Evolutionary conservation across 2,329 filamentous ascomycete genomes (phyloP).

Genomic region (Fusarium robinianum): DNA sequence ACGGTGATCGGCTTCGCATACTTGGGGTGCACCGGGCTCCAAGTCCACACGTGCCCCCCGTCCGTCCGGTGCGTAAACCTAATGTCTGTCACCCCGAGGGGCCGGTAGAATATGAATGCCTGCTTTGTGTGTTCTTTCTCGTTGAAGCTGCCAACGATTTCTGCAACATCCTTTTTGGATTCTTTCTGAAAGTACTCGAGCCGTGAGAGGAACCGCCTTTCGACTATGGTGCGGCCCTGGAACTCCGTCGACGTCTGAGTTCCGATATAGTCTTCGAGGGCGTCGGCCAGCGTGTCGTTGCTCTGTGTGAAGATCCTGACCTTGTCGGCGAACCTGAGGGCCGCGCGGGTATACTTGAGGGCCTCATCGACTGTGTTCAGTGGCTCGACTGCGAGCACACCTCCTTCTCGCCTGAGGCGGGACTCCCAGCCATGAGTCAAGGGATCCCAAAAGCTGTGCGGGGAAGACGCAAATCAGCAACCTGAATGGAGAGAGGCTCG

Average conservation of each 20-base stretch:
- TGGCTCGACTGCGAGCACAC: not conserved
- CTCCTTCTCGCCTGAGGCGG: too few relatives aligned
- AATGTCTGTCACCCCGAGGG: not conserved
- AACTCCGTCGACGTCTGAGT: not conserved
- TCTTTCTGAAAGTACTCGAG: not conserved
- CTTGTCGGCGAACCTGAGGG: not conserved
- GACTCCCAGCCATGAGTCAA: too few relatives aligned
- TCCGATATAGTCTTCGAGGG: not conserved
- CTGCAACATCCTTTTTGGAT: not conserved
- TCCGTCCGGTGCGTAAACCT: not conserved
- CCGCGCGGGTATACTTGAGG: not conserved
- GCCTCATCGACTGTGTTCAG: not conserved
- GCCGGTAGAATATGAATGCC: not conserved
- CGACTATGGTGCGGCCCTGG: not conserved
- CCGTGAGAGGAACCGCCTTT: not conserved
- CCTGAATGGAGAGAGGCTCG: too few relatives aligned
- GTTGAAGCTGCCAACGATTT: not conserved
- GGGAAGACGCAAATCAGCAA: too few relatives aligned
- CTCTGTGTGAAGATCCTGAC: conserved; percentile 5
- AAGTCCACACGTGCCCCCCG: not conserved
- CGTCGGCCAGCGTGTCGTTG: not conserved
- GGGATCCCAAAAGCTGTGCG: too few relatives aligned
- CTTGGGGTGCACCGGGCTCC: too few relatives aligned
- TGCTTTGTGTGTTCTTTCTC: not conserved
- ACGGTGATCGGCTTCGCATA: too few relatives aligned